Conservation (phyloP, 768 basidiomycete species). For the Mycena capillaripes region DNA sequence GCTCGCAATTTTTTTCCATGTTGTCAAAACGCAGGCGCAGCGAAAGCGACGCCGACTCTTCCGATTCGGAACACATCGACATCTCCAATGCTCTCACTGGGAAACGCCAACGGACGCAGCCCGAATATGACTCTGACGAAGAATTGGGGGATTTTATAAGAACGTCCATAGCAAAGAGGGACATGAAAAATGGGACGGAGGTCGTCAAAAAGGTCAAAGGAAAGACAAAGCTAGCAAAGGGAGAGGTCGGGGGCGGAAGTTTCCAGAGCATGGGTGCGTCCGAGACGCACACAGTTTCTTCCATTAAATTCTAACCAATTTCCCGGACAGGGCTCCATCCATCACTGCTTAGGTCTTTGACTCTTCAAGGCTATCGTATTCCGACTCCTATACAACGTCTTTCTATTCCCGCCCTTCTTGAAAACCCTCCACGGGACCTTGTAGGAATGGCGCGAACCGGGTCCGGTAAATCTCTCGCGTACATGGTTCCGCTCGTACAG, state of each 20-base stretch:
- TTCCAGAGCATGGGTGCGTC: constrained; percentile 94
- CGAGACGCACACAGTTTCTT: constrained; percentile 12
- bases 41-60: constrained; percentile 29
- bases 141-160: constrained; percentile 77
- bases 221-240: constrained; percentile 77
- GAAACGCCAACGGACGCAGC: constrained; percentile 53
- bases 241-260: constrained; percentile 91
- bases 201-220: constrained; percentile 84
- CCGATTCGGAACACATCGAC: constrained; percentile 64
- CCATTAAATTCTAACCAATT: constrained; percentile 9
- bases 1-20: constrained; percentile 18
- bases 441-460: constrained; percentile 99
- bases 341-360: constrained; percentile 84
- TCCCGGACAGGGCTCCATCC: constrained; percentile 79
- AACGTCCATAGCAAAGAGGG: constrained; percentile 77
- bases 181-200: constrained; percentile 82
- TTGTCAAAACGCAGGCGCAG: constrained; percentile 30
- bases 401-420: constrained; percentile 87
- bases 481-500: constrained; percentile 92
- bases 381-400: constrained; percentile 97
- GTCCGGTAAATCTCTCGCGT: constrained; percentile 97
- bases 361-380: constrained; percentile 92
- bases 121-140: constrained; percentile 46
- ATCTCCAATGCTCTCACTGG: constrained; percentile 73
- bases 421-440: constrained; percentile 89